A percentile compares a stretch with the other conserved stretches of the same genome.
phyloP scores from a whole-genome alignment of 805 yeast genomes.

The Novakomyces olei region DNA sequence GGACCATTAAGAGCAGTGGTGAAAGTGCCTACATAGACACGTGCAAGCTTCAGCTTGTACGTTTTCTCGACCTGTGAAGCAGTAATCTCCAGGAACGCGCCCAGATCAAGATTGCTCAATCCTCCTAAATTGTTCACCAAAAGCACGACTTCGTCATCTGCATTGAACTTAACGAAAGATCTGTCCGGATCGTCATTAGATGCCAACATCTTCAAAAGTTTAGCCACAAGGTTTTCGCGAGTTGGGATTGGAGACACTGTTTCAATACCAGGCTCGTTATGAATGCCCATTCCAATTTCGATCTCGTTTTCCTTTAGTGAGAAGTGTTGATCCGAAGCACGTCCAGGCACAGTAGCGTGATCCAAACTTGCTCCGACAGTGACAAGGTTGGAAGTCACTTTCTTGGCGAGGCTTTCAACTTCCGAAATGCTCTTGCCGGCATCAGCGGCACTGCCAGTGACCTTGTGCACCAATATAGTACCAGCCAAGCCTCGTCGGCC shows the following conservation, averaged over 20 bases:
- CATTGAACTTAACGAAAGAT: conserved; percentile 47
- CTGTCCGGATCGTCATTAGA: conserved; percentile 51
- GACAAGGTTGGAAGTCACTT: conserved; percentile 42
- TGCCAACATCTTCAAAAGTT: conserved; percentile 38
- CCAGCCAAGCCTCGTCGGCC: conserved; percentile 93
- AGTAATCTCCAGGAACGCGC: conserved; percentile 39
- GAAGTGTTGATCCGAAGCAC: conserved; percentile 23
- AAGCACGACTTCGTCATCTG: conserved; percentile 42
- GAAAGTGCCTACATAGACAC: conserved; percentile 54
- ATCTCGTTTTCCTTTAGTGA: conserved; percentile 38
- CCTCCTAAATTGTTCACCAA: conserved; percentile 79
- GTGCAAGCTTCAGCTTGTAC: conserved; percentile 38
- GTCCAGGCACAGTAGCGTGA: conserved; percentile 77
- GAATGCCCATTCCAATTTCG: conserved; percentile 90
- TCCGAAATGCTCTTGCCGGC: conserved; percentile 23
- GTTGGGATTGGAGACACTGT: conserved; percentile 46
- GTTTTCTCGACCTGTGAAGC: conserved; percentile 34
- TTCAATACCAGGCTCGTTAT: conserved; percentile 75
- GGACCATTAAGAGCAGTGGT: conserved; percentile 84
- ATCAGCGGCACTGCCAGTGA: conserved; percentile 52
- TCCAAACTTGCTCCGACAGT: conserved; percentile 80
- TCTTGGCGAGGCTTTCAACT: conserved; percentile 35
- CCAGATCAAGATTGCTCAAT: conserved; percentile 56
- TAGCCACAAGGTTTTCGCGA: conserved; percentile 34
- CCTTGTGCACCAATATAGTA: conserved; percentile 66